These are phyloP conservation scores for Colletotrichum plurivorum DNA, from an alignment of 2,329 filamentous ascomycete species.

Conservation along the genomic window DNA sequence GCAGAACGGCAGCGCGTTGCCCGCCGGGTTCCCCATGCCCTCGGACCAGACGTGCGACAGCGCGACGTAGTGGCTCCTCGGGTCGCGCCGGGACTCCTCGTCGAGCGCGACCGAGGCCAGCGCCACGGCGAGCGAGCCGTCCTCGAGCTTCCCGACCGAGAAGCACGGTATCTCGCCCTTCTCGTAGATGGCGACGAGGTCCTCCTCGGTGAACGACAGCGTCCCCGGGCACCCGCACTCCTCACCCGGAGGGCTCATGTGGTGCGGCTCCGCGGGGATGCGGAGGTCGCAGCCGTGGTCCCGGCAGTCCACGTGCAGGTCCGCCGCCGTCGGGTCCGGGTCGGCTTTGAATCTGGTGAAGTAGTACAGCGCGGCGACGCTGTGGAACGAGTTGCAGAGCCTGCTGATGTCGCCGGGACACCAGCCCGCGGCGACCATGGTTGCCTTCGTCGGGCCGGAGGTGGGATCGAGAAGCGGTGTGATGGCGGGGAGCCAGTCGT, in stretches of 20 bases:
- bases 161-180: conserved; percentile 24
- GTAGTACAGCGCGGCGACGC: conserved; percentile 19
- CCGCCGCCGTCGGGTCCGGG: not conserved
- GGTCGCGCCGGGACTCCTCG: conserved; percentile 11
- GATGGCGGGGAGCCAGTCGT: conserved; percentile 3
- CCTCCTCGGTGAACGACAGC: conserved; percentile 22
- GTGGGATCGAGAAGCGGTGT: conserved; percentile 5
- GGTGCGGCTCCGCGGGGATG: conserved; percentile 9
- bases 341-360: conserved; percentile 20
- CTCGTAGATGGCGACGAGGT: conserved; percentile 20
- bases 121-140: conserved; percentile 10
- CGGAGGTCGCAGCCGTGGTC: conserved; percentile 13
- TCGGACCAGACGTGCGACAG: conserved; percentile 30
- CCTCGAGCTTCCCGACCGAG: conserved; percentile 12
- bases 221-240: conserved; percentile 19
- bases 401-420: conserved; percentile 21
- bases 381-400: conserved; percentile 5
- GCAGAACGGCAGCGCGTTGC: conserved; percentile 26
- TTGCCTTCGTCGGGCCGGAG: not conserved
- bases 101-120: conserved; percentile 4
- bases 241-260: not conserved
- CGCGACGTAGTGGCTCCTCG: conserved; percentile 23
- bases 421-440: conserved; percentile 20
- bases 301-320: not conserved
- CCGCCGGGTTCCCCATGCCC: conserved; percentile 9